Evolutionary conservation across 2,329 filamentous ascomycete species (phyloP), one percentile per base, ranked within the genome.

Genomic region (Metarhizium robertsii): DNA sequence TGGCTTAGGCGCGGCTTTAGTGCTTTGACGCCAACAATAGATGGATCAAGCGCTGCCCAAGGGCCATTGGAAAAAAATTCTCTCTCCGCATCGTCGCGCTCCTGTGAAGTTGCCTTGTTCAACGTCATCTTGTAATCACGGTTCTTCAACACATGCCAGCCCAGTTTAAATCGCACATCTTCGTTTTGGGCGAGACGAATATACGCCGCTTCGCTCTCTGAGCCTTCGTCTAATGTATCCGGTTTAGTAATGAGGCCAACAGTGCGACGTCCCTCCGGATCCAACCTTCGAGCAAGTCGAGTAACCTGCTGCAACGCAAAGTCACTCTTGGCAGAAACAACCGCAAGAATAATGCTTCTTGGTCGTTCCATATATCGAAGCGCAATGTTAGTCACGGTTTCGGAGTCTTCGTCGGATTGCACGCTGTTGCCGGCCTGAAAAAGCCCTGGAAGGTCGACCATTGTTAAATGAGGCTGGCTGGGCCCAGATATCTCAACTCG

Each of bases 261-360:
- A 0, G 79, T 83, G 6, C 79, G 75, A 3, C 32, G 25, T 2
- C 71, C 66, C 0, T 57, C n/a, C 0, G 62, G 57, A 32, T 65
- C 63, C n/a, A 57, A 32, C 48, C 59, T 38, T 11, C 54, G 42
- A 1, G 79, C 72, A 45, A 75, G 61, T 7, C 77, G 71, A 0
- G 81, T 68, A 8, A 87, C 75, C 11, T 74, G 69, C 61, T 88
- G 84, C 42, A 82, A 77, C 7, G 79, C 78, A 58, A 77, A 76
- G 55, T 86, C 79, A 45, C 73, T 74, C 53, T 77, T 78, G 1
- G 79, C 79, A 0, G 75, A 78, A 2, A 84, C 70, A 0, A 84
- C 77, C 1, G 81, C 78, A 1, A 86, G 70, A 2, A 85, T 81
- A 56, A 87, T 82, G 60, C 76, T 85, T 11, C 80, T 69, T 1